phyloP scores from a whole-genome alignment of 495 filamentous ascomycete species.

The Daldinia vernicosa region DNA sequence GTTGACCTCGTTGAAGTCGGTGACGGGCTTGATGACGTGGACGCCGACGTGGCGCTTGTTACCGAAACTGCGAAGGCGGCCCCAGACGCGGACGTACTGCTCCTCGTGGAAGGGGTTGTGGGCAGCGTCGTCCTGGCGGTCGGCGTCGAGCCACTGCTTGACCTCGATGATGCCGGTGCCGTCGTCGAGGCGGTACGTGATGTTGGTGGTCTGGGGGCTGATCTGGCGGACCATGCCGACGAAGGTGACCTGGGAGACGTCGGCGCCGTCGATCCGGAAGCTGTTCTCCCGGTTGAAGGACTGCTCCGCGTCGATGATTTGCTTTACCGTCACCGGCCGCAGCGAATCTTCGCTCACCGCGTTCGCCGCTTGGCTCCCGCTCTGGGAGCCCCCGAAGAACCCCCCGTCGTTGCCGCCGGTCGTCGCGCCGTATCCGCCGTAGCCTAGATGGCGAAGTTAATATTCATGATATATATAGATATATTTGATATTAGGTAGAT shows the following conservation, averaged over 20 bases:
- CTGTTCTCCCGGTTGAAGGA: constrained; percentile 73
- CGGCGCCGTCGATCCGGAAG: constrained; percentile 79
- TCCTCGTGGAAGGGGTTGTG: constrained; percentile 60
- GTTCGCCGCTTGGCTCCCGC: constrained; percentile 54
- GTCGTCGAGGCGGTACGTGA: constrained; percentile 92
- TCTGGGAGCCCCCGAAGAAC: constrained; percentile 56
- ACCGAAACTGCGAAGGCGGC: constrained; percentile 78
- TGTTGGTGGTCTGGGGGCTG: constrained; percentile 85
- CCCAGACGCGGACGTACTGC: constrained; percentile 83
- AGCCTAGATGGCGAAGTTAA: constrained; percentile 41
- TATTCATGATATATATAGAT: not conserved
- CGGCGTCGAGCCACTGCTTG: constrained; percentile 86
- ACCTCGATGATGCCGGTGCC: constrained; percentile 93
- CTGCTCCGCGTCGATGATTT: constrained; percentile 82
- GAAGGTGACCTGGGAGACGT: constrained; percentile 74
- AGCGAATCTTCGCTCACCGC: constrained; percentile 70
- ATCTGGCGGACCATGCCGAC: constrained; percentile 91
- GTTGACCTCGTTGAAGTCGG: constrained; percentile 89
- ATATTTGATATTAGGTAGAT: no score
- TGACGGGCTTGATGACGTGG: constrained; percentile 79
- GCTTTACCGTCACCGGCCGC: constrained; percentile 93
- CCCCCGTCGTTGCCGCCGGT: constrained; percentile 56
- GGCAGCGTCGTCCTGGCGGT: constrained; percentile 62
- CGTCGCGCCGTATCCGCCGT: constrained; percentile 53
- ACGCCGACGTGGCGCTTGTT: constrained; percentile 81